Evolutionary conservation across 305 asterid genomes (phyloP).

Genomic region (Fraxinus platypoda): DNA sequence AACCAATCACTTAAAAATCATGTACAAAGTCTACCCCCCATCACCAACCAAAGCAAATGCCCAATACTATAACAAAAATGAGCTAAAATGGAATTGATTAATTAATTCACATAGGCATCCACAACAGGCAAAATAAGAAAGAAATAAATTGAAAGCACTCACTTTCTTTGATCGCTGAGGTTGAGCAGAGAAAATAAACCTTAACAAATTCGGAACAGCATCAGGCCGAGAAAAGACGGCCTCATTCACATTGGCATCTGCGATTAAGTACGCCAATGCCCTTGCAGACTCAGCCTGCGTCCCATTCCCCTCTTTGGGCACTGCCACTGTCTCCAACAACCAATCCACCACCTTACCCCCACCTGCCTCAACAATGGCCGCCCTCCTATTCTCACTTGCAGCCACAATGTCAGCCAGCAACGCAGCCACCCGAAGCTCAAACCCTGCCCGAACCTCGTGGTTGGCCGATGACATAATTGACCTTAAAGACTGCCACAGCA

Average conservation of each 20-base stretch:
- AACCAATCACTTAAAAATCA: neutral
- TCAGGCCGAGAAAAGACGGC: constrained; percentile 75
- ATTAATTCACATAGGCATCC: neutral
- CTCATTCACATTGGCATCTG: constrained; percentile 76
- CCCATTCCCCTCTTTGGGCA: constrained; percentile 56
- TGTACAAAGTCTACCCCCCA: neutral
- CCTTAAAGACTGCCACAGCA: constrained; percentile 83
- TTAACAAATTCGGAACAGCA: constrained; percentile 76
- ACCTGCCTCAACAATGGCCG: constrained; percentile 89
- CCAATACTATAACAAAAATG: neutral
- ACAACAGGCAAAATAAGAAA: neutral
- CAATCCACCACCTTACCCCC: constrained; percentile 94
- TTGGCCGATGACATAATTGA: constrained; percentile 93
- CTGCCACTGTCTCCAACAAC: constrained; percentile 78
- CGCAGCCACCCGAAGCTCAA: constrained; percentile 92
- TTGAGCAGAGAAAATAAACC: constrained; percentile 91
- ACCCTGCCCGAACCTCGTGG: constrained; percentile 87
- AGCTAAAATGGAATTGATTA: neutral
- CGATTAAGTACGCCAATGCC: constrained; percentile 85
- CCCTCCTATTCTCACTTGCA: constrained; percentile 85
- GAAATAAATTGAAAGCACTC: constrained; percentile 26
- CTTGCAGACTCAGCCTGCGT: constrained; percentile 91
- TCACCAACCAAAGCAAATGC: neutral
- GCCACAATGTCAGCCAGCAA: constrained; percentile 90
- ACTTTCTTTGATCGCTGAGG: constrained; percentile 72